A percentile compares a stretch with the other conserved stretches of the same genome.
Conservation (phyloP, 495 filamentous ascomycete species). For the Lophium mytilinum region DNA sequence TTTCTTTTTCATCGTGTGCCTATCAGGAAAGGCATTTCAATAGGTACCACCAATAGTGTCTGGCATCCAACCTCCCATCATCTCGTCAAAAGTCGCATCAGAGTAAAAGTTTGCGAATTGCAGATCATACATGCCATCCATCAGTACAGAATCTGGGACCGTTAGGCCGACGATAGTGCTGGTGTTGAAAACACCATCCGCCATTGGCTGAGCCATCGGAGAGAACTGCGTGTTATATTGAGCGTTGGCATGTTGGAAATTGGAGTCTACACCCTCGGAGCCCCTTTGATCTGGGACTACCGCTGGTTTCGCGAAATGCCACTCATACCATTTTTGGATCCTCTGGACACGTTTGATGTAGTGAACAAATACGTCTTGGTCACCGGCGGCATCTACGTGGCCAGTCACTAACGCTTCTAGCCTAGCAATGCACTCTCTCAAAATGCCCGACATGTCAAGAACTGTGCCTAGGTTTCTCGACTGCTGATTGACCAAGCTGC, state of each 20-base stretch:
- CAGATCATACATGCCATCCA: not conserved
- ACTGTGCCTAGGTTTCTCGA: constrained; percentile 9
- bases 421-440: constrained; percentile 9
- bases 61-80: not conserved
- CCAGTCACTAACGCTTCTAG: constrained; percentile 15
- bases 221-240: not conserved
- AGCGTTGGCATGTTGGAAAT: not conserved
- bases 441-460: constrained; percentile 14
- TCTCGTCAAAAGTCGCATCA: not conserved
- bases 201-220: not conserved
- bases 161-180: not conserved
- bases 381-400: constrained; percentile 2
- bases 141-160: not conserved
- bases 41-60: not conserved
- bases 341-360: constrained; percentile 15
- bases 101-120: not conserved
- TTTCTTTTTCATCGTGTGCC: too few relatives aligned
- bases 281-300: too few relatives aligned
- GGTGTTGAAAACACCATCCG: not conserved
- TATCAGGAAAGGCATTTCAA: too few relatives aligned
- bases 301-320: not conserved
- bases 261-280: too few relatives aligned
- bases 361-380: constrained; percentile 16
- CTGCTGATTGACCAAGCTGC: constrained; percentile 7
- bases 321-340: constrained; percentile 17